A percentile compares a stretch with the other conserved stretches of the same genome.
phyloP scores from a whole-genome alignment of 164 flowering plant species.

The Macadamia integrifolia region DNA sequence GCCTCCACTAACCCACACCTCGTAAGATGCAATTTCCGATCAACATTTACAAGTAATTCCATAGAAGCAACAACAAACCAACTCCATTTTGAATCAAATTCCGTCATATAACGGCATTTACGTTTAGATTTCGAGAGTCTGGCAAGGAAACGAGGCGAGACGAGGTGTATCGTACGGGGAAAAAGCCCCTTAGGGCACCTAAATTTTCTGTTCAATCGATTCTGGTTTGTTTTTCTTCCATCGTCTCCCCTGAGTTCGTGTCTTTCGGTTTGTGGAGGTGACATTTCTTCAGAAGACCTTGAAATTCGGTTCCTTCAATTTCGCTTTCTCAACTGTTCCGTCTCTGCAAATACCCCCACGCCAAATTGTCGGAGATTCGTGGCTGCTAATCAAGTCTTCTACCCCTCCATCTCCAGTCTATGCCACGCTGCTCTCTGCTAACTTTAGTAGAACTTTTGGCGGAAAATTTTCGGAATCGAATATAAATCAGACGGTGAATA shows the following conservation, averaged over 20 bases:
- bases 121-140: conserved; percentile 4
- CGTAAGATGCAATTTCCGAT: no score
- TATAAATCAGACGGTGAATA: no score
- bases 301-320: conserved; percentile 11
- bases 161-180: background rate
- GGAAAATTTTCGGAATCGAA: background rate
- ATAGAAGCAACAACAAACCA: background rate
- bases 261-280: conserved; percentile 13
- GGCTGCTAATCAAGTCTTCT: conserved; percentile 2
- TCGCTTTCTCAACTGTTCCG: background rate
- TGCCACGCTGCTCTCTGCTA: background rate
- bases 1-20: no score
- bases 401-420: background rate
- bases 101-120: conserved; percentile 6
- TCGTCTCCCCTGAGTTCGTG: conserved; percentile 6
- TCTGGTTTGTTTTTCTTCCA: conserved; percentile 3
- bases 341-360: background rate
- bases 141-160: conserved; percentile 1
- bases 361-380: conserved; percentile 11
- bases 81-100: background rate
- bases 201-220: background rate
- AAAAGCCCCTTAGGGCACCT: background rate
- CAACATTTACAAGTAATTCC: background rate
- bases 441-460: background rate
- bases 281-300: conserved; percentile 8